Base-by-base conservation (phyloP, 805 yeast species). In the Candida fluviatilis region DNA sequence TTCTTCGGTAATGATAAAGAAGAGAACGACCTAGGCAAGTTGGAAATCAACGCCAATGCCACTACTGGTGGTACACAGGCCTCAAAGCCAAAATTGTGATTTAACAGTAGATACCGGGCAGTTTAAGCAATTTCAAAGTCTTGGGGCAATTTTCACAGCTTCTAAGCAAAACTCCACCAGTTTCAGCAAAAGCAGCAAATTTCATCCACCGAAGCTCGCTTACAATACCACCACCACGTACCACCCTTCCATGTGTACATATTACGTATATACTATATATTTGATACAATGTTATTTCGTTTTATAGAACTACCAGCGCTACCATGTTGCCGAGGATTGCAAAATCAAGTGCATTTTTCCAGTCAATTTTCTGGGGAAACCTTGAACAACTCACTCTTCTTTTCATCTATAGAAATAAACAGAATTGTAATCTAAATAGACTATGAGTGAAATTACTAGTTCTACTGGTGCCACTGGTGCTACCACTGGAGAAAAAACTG, bases 1-100 rank as follows among this genome's bases (percentile, higher is more conserved):
- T 93, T 93, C 62, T 93, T 93, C 57, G 95, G 95, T 10, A 77
- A 77, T 17, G 71, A 70, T 35, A 56, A 60, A 5, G 52, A 56
- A n/a, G 64, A 55, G 39, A 58, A 66, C 45, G 71, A 68, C 23
- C 51, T 50, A 16, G 82, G 82, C 2, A 64, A 64, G 47, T 57
- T 80, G 46, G 83, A 75, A 48, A 67, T 79, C 46, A 80, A 80
- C 50, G 51, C 64, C 17, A 69, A 62, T 15, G 84, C 82, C 18
- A 80, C 84, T 7, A 69, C 73, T 37, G 83, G 83, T 18, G 86
- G 84, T 17, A 49, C 59, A 17, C 60, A 55, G 35, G 48, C 63
- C 19, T 52, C 68, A 16, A 73, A 73, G 45, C 73, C 82, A 12
- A 76, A 75, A 48, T 58, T 75, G 26, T 75, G 57, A 45, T n/a